phyloP scores from a whole-genome alignment of 192 early-diverging fungal genomes.

The Entomortierella lignicola region DNA sequence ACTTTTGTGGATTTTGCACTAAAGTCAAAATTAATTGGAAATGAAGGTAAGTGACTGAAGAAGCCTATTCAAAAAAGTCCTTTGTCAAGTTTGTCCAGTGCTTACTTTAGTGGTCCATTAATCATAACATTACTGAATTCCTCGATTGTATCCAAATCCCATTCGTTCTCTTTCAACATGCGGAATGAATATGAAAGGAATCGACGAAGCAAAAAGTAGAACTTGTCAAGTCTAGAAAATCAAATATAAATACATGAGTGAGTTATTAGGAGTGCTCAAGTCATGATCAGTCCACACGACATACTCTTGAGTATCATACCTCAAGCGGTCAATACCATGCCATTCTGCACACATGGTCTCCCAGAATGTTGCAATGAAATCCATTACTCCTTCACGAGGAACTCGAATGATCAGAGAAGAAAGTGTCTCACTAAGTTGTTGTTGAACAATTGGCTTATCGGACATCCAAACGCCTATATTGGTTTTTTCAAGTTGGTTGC shows the following conservation, averaged over 20 bases:
- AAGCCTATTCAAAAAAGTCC: no score
- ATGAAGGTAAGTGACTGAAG: no score
- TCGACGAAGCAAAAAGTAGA: conserved; percentile 75
- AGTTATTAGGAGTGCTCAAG: no score
- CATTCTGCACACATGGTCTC: conserved; percentile 74
- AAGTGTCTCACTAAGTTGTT: conserved; percentile 86
- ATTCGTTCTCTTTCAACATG: conserved; percentile 68
- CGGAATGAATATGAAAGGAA: conserved; percentile 72
- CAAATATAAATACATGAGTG: background rate
- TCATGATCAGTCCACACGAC: no score
- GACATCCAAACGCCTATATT: conserved; percentile 93
- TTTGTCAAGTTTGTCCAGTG: no score
- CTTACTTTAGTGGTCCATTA: conserved; percentile 74
- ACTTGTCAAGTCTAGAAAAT: conserved; percentile 78
- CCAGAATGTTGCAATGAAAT: conserved; percentile 76
- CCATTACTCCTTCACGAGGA: conserved; percentile 58
- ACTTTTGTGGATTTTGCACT: conserved; percentile 70
- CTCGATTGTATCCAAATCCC: conserved; percentile 64
- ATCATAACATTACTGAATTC: conserved; percentile 64
- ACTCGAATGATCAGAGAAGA: conserved; percentile 67
- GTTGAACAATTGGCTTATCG: conserved; percentile 93
- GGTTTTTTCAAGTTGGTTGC: background rate
- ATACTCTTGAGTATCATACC: conserved; percentile 62
- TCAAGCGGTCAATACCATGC: conserved; percentile 81
- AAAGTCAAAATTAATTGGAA: conserved; percentile 7